Evolutionary conservation across 2,329 filamentous ascomycete genomes (phyloP).

Genomic region (Cladosporium oxysporum): DNA sequence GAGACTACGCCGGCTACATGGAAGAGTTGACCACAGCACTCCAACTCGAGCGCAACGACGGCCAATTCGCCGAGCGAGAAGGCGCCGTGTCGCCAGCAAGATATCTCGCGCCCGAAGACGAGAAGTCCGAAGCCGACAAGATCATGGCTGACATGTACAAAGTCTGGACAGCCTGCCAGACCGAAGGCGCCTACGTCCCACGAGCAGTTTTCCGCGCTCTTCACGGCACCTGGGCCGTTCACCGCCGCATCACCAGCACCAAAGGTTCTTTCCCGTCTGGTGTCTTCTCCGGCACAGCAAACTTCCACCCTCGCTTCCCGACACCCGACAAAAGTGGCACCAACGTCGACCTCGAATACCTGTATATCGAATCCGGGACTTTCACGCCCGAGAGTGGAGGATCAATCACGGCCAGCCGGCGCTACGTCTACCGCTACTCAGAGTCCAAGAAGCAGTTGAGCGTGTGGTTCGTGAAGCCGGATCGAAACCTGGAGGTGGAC

Average conservation of each 20-base stretch:
- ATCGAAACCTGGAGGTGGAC: slow-evolving; percentile 63
- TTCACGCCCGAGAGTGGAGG: slow-evolving; percentile 27
- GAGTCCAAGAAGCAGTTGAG: slow-evolving; percentile 62
- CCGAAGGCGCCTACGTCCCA: slow-evolving; percentile 31
- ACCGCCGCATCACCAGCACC: slow-evolving; percentile 31
- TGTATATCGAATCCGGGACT: slow-evolving; percentile 36
- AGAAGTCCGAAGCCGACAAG: slow-evolving; percentile 43
- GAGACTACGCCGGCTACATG: slow-evolving; percentile 76
- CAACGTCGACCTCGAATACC: slow-evolving; percentile 35
- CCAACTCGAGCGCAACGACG: slow-evolving; percentile 49
- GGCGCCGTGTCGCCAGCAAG: slow-evolving; percentile 46
- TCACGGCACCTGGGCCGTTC: slow-evolving; percentile 36
- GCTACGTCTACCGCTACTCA: slow-evolving; percentile 73
- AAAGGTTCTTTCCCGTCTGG: slow-evolving; percentile 32
- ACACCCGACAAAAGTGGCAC: slow-evolving; percentile 26
- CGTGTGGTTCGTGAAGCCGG: slow-evolving; percentile 70
- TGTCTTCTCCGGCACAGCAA: slow-evolving; percentile 31
- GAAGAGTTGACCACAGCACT: slow-evolving; percentile 67
- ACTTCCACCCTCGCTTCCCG: slow-evolving; percentile 34
- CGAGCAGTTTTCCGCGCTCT: slow-evolving; percentile 36
- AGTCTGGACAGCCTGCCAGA: slow-evolving; percentile 29
- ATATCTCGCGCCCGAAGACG: slow-evolving; percentile 33
- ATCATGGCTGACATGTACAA: slow-evolving; percentile 51
- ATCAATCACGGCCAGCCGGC: slow-evolving; percentile 60
- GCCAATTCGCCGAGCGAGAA: slow-evolving; percentile 48